Evolutionary conservation across 768 basidiomycete genomes (phyloP).

Genomic region (Lactarius trivialis): DNA sequence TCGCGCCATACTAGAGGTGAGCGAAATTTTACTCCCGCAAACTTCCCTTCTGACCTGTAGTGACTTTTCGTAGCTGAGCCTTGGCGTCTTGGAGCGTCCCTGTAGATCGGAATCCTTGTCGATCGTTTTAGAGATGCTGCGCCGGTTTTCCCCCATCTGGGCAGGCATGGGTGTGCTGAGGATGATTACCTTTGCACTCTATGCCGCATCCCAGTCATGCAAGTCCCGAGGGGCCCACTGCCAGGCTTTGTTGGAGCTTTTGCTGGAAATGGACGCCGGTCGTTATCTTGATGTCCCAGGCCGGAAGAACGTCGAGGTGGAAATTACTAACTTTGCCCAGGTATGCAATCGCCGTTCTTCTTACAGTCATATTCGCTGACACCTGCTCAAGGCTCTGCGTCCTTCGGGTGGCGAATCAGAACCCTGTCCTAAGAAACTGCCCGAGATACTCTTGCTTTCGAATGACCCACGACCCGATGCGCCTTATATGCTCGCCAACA

Average conservation of each 20-base stretch:
- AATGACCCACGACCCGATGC: conserved; percentile 53
- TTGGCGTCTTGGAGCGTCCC: conserved; percentile 45
- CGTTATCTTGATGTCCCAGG: conserved; percentile 47
- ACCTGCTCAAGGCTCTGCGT: conserved; percentile 34
- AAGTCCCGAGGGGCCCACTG: conserved; percentile 60
- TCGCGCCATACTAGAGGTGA: conserved; percentile 61
- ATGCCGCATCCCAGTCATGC: conserved; percentile 55
- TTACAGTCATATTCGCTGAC: neutral
- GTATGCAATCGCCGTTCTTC: conserved; percentile 34
- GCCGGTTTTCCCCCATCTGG: conserved; percentile 69
- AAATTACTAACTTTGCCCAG: conserved; percentile 54
- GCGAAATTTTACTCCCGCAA: conserved; percentile 8
- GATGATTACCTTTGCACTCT: conserved; percentile 51
- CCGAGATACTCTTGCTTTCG: conserved; percentile 64
- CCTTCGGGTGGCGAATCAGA: conserved; percentile 33
- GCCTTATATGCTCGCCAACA: conserved; percentile 63
- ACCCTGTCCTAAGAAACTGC: conserved; percentile 36
- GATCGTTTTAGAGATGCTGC: conserved; percentile 64
- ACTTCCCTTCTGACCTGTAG: neutral
- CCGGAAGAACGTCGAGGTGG: conserved; percentile 53
- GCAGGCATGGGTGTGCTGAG: conserved; percentile 62
- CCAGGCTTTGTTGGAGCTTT: conserved; percentile 52
- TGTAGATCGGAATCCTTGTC: conserved; percentile 47
- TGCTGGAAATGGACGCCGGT: conserved; percentile 60
- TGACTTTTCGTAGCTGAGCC: conserved; percentile 28